Evolutionary conservation across 371 early-diverging fungal species (phyloP).

Genomic region (Circinella umbellata): DNA sequence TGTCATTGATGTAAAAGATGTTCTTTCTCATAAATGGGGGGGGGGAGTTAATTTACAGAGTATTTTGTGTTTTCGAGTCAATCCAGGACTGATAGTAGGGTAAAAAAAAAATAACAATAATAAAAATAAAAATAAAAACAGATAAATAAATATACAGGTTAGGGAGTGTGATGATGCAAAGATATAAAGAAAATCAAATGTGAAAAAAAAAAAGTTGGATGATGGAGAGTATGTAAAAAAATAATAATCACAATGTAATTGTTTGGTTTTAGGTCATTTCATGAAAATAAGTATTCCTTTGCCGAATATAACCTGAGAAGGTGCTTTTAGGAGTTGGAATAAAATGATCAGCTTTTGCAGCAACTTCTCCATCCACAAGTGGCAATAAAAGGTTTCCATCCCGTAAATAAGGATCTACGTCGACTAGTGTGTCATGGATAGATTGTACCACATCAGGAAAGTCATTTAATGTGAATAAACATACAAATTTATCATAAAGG

Average conservation of each 20-base stretch:
- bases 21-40: not conserved
- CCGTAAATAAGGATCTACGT: not conserved
- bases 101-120: no score
- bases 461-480: slow-evolving; percentile 47
- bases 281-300: slow-evolving; percentile 20
- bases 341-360: slow-evolving; percentile 42
- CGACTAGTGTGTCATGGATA: not conserved
- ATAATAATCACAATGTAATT: no score
- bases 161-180: no score
- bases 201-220: not conserved
- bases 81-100: no score
- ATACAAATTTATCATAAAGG: slow-evolving; percentile 39
- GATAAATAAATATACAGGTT: no score
- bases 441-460: slow-evolving; percentile 26
- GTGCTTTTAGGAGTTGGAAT: slow-evolving; percentile 52
- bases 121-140: no score
- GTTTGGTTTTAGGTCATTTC: not conserved
- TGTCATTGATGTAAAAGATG: not conserved
- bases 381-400: slow-evolving; percentile 27
- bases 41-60: not conserved
- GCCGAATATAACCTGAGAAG: slow-evolving; percentile 47
- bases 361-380: slow-evolving; percentile 53
- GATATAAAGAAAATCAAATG: no score
- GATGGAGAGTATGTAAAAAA: no score
- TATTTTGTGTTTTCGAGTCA: not conserved